Conservation (phyloP, 345 rosid species). For the Ceriops zippeliana region DNA sequence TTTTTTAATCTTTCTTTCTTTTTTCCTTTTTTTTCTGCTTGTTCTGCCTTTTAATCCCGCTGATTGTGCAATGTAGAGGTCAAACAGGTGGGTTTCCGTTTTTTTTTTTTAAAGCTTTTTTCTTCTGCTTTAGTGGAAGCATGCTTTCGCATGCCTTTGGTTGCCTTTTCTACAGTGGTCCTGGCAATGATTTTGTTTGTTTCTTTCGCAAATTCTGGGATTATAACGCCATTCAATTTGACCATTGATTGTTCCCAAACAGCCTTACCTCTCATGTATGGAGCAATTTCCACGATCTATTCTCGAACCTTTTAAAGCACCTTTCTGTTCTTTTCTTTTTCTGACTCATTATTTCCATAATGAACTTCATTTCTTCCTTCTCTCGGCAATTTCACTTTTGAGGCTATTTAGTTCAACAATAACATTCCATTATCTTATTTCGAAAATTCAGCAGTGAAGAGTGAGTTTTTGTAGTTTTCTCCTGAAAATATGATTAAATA, state of each 20-base stretch:
- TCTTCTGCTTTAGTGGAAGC: conserved; percentile 38
- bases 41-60: neutral
- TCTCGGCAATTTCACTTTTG: no score
- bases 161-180: conserved; percentile 33
- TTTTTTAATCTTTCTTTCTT: no score
- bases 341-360: neutral
- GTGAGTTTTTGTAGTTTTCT: neutral
- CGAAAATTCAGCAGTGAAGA: neutral
- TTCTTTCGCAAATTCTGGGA: conserved; percentile 24
- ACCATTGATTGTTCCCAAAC: conserved; percentile 24
- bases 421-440: no score
- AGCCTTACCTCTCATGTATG: neutral
- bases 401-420: no score
- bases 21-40: neutral
- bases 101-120: neutral
- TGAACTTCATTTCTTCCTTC: neutral
- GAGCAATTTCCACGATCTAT: neutral
- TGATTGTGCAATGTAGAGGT: conserved; percentile 15
- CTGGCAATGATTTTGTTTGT: conserved; percentile 46
- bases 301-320: neutral
- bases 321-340: neutral
- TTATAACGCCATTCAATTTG: conserved; percentile 35
- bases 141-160: conserved; percentile 26
- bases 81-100: conserved; percentile 3
- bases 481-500: no score